Conservation (phyloP, 257 asterid genomes). For the Lycium barbarum region DNA sequence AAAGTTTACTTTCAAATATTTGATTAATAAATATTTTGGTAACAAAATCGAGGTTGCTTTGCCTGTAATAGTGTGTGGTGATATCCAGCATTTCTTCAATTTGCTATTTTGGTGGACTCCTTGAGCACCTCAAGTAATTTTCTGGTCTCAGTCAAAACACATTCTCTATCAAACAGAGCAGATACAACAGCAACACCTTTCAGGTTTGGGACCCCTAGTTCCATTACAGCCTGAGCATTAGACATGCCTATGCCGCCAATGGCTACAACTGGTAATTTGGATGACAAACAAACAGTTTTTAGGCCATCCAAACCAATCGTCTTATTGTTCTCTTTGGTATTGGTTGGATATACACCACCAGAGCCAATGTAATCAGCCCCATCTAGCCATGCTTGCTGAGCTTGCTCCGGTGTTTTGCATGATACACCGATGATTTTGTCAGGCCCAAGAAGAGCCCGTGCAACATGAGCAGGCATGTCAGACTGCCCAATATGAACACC, state of each 20-base stretch:
- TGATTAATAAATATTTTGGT: not conserved
- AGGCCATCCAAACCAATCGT: conserved; percentile 82
- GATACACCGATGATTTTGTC: conserved; percentile 87
- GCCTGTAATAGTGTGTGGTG: conserved; percentile 16
- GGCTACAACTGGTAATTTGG: conserved; percentile 91
- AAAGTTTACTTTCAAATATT: not conserved
- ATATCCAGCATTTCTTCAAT: conserved; percentile 23
- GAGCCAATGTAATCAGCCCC: conserved; percentile 97
- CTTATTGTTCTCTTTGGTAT: conserved; percentile 74
- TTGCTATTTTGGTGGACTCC: conserved; percentile 37
- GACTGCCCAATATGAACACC: conserved; percentile 96
- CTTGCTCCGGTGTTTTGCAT: conserved; percentile 89
- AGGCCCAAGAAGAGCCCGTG: conserved; percentile 84
- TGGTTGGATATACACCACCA: conserved; percentile 92
- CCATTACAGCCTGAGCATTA: conserved; percentile 68
- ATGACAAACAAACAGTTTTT: conserved; percentile 60
- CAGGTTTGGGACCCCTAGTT: conserved; percentile 57
- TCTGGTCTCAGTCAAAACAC: conserved; percentile 57
- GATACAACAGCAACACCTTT: conserved; percentile 95
- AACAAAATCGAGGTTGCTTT: not conserved
- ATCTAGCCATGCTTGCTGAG: conserved; percentile 73
- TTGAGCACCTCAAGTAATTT: conserved; percentile 50
- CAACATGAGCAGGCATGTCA: conserved; percentile 79
- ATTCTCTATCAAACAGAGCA: conserved; percentile 84
- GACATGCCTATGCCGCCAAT: conserved; percentile 87